These are phyloP conservation scores for Coelastrella sp. DNA, from an alignment of 139 green algal species.

Conservation along the genomic window DNA sequence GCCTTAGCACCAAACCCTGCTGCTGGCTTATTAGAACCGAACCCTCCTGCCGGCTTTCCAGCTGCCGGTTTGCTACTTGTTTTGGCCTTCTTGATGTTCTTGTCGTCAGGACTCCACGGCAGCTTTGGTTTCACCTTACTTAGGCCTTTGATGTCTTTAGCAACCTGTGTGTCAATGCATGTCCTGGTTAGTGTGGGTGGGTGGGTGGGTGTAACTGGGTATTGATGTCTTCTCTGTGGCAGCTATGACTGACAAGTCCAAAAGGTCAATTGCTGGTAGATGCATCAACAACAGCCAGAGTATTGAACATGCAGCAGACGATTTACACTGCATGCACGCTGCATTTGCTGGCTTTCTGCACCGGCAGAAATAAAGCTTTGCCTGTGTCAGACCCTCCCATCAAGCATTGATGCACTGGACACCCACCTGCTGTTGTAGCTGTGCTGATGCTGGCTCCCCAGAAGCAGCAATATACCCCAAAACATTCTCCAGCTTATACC, in stretches of 20 bases:
- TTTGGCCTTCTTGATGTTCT: neutral
- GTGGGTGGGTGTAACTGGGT: too few species aligned
- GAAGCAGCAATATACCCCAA: slow-evolving; percentile 43
- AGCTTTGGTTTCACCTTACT: slow-evolving; percentile 60
- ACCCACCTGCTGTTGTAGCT: slow-evolving; percentile 37
- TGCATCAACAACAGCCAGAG: too few species aligned
- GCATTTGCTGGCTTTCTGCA: too few species aligned
- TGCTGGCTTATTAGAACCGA: neutral
- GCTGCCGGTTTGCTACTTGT: neutral
- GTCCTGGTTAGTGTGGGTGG: too few species aligned
- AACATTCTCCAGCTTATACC: slow-evolving; percentile 54
- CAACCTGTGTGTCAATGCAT: slow-evolving; percentile 39
- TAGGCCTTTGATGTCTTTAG: slow-evolving; percentile 52
- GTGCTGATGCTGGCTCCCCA: slow-evolving; percentile 1
- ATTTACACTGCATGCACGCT: too few species aligned
- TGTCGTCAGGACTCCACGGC: slow-evolving; percentile 46
- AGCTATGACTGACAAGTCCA: too few species aligned
- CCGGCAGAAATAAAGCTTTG: too few species aligned
- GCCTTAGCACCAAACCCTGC: neutral
- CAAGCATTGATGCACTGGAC: neutral
- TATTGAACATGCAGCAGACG: too few species aligned
- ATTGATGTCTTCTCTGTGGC: too few species aligned
- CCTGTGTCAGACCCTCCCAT: neutral
- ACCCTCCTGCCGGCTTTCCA: neutral
- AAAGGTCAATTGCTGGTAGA: too few species aligned